Conservation (phyloP, 225 moss, liverwort and hornwort genomes). For the Marchantia paleacea region DNA sequence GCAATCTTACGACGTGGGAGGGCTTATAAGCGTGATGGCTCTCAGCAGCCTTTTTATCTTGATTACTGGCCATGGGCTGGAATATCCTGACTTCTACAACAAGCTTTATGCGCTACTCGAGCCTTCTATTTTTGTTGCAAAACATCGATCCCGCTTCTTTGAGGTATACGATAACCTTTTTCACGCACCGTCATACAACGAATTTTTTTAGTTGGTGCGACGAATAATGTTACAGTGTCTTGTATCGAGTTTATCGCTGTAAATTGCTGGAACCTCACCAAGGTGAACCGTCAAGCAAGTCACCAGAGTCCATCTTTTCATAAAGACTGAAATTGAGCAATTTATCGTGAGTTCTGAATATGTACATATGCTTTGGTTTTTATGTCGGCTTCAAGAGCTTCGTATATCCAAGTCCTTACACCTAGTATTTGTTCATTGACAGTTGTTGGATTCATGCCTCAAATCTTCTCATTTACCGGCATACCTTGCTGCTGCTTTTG, state of each 20-base stretch:
- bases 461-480: constrained; percentile 82
- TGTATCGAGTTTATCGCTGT: not conserved
- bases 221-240: too few relatives aligned
- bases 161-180: constrained; percentile 48
- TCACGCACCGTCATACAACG: not conserved
- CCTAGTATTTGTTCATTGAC: constrained; percentile 21
- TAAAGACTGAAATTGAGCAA: not conserved
- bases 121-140: constrained; percentile 92
- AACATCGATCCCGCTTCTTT: constrained; percentile 93
- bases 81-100: constrained; percentile 96
- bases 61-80: constrained; percentile 76
- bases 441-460: constrained; percentile 85
- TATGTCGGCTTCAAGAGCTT: not conserved
- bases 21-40: constrained; percentile 95
- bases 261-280: not conserved
- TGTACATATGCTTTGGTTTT: not conserved
- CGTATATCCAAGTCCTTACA: not conserved
- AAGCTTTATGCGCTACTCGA: constrained; percentile 94
- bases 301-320: not conserved
- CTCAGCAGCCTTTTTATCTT: constrained; percentile 85
- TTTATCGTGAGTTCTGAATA: not conserved
- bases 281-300: not conserved
- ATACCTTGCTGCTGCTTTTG: constrained; percentile 96
- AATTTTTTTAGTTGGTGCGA: not conserved
- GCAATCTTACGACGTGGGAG: constrained; percentile 79